Percentiles rank a stretch among this genome's conserved stretches.
Conservation (phyloP, 768 basidiomycete species). For the Boletus insuetus region DNA sequence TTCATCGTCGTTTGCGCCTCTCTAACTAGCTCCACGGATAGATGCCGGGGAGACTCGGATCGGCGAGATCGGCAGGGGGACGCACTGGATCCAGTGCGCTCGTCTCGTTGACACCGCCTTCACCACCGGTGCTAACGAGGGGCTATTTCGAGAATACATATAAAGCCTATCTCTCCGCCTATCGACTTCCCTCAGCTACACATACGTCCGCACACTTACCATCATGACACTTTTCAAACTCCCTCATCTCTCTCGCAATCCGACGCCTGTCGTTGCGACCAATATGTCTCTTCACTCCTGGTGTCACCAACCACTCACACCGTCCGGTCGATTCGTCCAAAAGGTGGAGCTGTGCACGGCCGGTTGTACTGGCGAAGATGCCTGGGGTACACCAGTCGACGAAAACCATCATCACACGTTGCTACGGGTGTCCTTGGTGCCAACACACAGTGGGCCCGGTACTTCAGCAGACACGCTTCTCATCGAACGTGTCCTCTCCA, state of each 20-base stretch:
- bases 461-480: neutral
- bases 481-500: conserved; percentile 20
- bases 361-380: neutral
- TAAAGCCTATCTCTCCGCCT: neutral
- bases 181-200: no score
- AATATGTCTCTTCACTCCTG: conserved; percentile 7
- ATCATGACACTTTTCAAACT: neutral
- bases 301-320: neutral
- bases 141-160: neutral
- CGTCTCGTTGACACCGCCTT: no score
- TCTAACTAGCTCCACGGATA: no score
- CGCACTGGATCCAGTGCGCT: no score
- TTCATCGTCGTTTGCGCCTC: no score
- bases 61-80: no score
- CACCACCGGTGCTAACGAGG: neutral
- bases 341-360: conserved; percentile 17
- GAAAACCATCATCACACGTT: conserved; percentile 9
- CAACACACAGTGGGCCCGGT: neutral
- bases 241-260: neutral
- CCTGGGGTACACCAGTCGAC: neutral
- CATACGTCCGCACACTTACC: neutral
- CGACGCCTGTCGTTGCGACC: neutral
- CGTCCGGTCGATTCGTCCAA: conserved; percentile 1
- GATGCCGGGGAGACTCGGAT: no score
- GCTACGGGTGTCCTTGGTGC: neutral